Conservation (phyloP, 2,329 filamentous ascomycete genomes). For the Mycogone perniciosa region DNA sequence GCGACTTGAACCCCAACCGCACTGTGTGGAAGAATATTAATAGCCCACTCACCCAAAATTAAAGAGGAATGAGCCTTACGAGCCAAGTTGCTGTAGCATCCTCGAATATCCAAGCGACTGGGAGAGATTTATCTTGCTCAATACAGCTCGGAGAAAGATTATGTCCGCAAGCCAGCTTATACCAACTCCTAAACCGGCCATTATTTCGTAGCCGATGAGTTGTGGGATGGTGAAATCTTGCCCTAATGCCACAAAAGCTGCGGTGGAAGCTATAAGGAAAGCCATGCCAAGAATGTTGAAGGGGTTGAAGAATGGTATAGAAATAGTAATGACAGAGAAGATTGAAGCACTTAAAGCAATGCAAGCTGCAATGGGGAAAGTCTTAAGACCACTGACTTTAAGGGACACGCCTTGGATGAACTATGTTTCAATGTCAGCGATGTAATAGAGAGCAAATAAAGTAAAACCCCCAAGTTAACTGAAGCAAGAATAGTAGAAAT, state of each 20-base stretch:
- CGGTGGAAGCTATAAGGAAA: no score
- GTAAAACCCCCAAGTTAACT: no score
- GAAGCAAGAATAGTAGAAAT: neutral
- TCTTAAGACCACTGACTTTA: no score
- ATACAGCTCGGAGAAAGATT: slow-evolving; percentile 1
- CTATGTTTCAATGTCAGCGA: no score
- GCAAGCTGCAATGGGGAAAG: neutral
- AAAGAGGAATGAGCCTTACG: neutral
- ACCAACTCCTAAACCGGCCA: slow-evolving; percentile 3
- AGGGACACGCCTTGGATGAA: no score
- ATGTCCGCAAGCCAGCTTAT: slow-evolving; percentile 5
- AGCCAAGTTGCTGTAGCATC: slow-evolving; percentile 4
- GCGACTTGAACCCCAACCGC: no score
- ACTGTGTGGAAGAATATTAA: no score
- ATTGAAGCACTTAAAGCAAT: neutral
- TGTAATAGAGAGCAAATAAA: no score
- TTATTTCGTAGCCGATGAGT: neutral
- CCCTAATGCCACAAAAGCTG: no score
- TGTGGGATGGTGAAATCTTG: neutral
- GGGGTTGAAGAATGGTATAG: neutral
- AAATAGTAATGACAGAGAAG: slow-evolving; percentile 2
- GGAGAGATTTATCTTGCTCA: neutral
- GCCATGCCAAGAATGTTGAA: neutral
- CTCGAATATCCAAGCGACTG: slow-evolving; percentile 2
- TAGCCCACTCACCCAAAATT: no score